phyloP scores from a whole-genome alignment of 2,329 filamentous ascomycete species.

The Beauveria sp. region DNA sequence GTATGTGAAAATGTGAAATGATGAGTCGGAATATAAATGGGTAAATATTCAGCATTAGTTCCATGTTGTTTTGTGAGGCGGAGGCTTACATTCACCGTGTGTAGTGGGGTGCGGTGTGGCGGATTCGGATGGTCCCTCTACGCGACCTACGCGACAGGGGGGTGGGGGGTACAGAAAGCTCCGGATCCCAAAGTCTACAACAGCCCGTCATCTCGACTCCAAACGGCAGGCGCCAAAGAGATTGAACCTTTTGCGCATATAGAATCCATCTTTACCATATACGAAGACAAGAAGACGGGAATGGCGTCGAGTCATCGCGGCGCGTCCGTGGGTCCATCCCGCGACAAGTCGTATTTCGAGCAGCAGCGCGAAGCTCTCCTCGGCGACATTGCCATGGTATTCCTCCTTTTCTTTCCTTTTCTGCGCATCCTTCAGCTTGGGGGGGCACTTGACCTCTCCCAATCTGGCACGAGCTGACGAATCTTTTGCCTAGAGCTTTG shows the following conservation, averaged over 20 bases:
- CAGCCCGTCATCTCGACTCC: background rate
- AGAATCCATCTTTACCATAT: background rate
- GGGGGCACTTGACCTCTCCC: too few species aligned
- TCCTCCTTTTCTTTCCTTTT: background rate
- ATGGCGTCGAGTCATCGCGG: slow-evolving; percentile 28
- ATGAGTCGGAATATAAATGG: too few species aligned
- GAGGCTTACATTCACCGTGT: too few species aligned
- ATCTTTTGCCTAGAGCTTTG: slow-evolving; percentile 53
- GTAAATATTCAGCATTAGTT: too few species aligned
- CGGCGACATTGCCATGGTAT: slow-evolving; percentile 64
- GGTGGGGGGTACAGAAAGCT: too few species aligned
- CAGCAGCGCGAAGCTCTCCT: slow-evolving; percentile 66
- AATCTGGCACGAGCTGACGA: too few species aligned
- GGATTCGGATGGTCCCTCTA: background rate
- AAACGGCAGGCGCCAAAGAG: background rate
- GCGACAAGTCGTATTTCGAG: slow-evolving; percentile 60
- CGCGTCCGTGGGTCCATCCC: slow-evolving; percentile 20
- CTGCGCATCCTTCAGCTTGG: too few species aligned
- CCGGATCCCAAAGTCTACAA: background rate
- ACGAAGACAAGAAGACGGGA: slow-evolving; percentile 12
- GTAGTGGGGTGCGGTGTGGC: background rate
- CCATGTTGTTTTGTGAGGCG: too few species aligned
- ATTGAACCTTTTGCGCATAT: background rate
- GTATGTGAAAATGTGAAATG: too few species aligned
- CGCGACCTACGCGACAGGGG: background rate